Base-by-base conservation (phyloP, 805 yeast species). In the Candida ascalaphidarum region DNA sequence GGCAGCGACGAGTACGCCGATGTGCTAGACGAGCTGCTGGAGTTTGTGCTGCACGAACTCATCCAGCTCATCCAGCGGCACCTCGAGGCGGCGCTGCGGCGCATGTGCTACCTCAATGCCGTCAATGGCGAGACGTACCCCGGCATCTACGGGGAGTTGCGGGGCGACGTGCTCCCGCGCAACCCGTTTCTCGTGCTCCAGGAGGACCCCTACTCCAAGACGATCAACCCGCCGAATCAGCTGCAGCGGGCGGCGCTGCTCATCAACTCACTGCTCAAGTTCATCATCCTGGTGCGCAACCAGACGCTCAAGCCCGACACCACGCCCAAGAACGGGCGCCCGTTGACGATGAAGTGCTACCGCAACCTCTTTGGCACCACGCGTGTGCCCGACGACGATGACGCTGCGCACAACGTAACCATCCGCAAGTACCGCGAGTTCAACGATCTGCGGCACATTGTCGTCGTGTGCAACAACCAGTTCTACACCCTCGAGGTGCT, bases 111-210 rank as follows among this genome's bases (percentile, higher is more conserved):
- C 49, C 51, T 81, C 29, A 77, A 76, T 40, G 65, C 67, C 8
- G 61, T 72, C 23, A 65, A 70, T 33, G 61, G 60, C 25, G 67
- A 58, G 20, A 45, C 55, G 7, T 66, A 75, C 20, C 72, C 81
- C 0, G 75, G 75, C 9, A 69, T 73, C 20, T 74, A 74, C 41
- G 79, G 80, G 11, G 80, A 74, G 31, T 55, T 74, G 17, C 61
- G 76, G 27, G 81, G 81, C 13, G 80, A 76, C 37, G 71, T 77
- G 1, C 55, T 81, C 23, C 94, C 94, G 4, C 60, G 89, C 35
- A 81, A 81, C 46, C 94, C 94, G 2, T 81, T 78, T 43, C 63
- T 81, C 38, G 70, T 81, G 8, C 50, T 81, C 11, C 85, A 80
- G 37, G 80, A 80, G 44, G 94, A 81, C 38, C 88, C 89, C 1